phyloP scores from a whole-genome alignment of 306 rosid species.

The Alnus rubra region DNA sequence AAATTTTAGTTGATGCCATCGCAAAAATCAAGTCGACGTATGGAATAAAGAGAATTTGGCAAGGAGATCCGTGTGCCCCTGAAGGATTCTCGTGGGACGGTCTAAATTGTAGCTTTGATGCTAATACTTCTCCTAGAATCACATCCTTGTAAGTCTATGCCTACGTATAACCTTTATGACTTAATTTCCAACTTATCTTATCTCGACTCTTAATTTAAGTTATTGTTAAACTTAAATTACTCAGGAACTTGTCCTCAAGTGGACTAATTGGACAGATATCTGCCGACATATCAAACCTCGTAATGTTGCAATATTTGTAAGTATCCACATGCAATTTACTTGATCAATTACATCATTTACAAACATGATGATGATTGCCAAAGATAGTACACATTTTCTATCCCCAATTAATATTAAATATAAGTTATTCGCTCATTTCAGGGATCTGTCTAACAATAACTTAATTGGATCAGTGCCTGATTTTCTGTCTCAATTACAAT shows the following conservation, averaged over 20 bases:
- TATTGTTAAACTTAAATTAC: slow-evolving; percentile 12
- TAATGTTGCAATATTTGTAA: slow-evolving; percentile 47
- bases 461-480: slow-evolving; percentile 43
- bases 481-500: slow-evolving; percentile 31
- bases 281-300: slow-evolving; percentile 37
- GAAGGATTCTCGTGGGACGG: slow-evolving; percentile 51
- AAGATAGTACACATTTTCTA: background rate
- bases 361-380: background rate
- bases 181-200: background rate
- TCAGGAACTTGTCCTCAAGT: slow-evolving; percentile 51
- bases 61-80: slow-evolving; percentile 67
- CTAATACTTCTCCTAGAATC: background rate
- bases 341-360: background rate
- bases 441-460: slow-evolving; percentile 62
- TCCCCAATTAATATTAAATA: background rate
- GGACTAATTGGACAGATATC: slow-evolving; percentile 43
- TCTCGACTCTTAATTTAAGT: background rate
- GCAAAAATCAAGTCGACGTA: slow-evolving; percentile 51
- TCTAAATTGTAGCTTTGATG: slow-evolving; percentile 41
- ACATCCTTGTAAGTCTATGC: too few relatives aligned
- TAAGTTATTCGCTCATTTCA: slow-evolving; percentile 20
- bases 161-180: background rate
- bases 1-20: slow-evolving; percentile 47
- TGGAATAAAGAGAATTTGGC: slow-evolving; percentile 50
- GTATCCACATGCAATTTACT: slow-evolving; percentile 21